phyloP scores from a whole-genome alignment of 768 basidiomycete species.

The Tubosaeta brunneosetosa region DNA sequence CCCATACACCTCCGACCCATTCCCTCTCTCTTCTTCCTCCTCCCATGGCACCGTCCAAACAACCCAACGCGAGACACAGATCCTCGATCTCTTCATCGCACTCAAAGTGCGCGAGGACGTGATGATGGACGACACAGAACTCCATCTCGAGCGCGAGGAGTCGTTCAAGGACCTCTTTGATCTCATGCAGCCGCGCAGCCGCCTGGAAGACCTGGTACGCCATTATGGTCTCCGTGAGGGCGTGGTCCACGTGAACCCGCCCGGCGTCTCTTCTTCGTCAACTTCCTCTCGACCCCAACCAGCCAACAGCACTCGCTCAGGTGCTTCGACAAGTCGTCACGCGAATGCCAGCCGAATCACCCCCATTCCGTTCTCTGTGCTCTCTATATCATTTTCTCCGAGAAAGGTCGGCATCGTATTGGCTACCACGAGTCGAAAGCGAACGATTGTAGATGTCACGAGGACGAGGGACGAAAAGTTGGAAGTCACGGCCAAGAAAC shows the following conservation, averaged over 20 bases:
- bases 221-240: slow-evolving; percentile 39
- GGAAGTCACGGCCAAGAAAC: slow-evolving; percentile 49
- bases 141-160: slow-evolving; percentile 74
- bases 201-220: slow-evolving; percentile 71
- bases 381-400: slow-evolving; percentile 40
- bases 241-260: slow-evolving; percentile 21
- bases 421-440: slow-evolving; percentile 33
- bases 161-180: slow-evolving; percentile 78
- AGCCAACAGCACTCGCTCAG: neutral
- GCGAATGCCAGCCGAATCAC: neutral
- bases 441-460: slow-evolving; percentile 52
- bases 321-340: slow-evolving; percentile 1
- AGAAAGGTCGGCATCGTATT: slow-evolving; percentile 36
- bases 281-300: neutral
- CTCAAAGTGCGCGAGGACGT: slow-evolving; percentile 79
- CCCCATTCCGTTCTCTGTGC: slow-evolving; percentile 31
- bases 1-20: slow-evolving; percentile 77
- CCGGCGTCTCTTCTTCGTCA: slow-evolving; percentile 3
- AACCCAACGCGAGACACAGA: slow-evolving; percentile 66
- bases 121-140: slow-evolving; percentile 65
- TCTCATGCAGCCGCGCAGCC: slow-evolving; percentile 64
- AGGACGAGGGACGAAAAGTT: slow-evolving; percentile 51
- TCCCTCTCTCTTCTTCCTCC: slow-evolving; percentile 44
- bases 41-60: slow-evolving; percentile 34
- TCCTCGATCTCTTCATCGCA: slow-evolving; percentile 75